phyloP scores from a whole-genome alignment of 129 eudicot genomes.

The Arctium minus region DNA sequence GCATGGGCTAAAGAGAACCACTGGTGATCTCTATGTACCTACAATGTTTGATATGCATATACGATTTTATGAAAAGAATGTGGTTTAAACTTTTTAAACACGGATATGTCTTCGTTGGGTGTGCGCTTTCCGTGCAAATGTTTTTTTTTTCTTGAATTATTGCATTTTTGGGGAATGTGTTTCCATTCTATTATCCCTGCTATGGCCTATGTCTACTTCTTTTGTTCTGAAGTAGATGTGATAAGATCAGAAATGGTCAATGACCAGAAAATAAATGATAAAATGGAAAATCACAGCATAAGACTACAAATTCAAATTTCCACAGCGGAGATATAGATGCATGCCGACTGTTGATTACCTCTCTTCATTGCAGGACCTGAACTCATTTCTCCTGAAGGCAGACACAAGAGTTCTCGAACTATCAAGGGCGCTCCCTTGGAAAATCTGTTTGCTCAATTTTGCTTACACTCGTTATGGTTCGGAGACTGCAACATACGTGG shows the following conservation, averaged over 20 bases:
- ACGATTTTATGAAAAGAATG: background rate
- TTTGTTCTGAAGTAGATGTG: conserved; percentile 6
- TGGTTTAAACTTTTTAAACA: background rate
- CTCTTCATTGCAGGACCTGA: conserved; percentile 36
- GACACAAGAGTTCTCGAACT: conserved; percentile 69
- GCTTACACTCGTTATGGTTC: conserved; percentile 92
- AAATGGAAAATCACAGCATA: background rate
- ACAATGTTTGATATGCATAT: background rate
- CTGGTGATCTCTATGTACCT: background rate
- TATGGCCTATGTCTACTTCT: background rate
- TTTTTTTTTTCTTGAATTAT: background rate
- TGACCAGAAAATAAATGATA: background rate
- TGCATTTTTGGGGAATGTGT: background rate
- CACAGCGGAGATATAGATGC: background rate
- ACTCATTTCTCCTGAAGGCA: conserved; percentile 38
- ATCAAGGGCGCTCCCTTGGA: conserved; percentile 89
- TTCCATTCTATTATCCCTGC: background rate
- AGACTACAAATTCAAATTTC: background rate
- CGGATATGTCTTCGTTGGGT: background rate
- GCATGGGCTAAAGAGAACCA: background rate
- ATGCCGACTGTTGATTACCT: background rate
- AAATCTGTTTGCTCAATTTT: conserved; percentile 87
- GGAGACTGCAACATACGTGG: conserved; percentile 98
- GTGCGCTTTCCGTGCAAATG: background rate
- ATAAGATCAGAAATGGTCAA: conserved; percentile 1